Evolutionary conservation across 2,329 filamentous ascomycete species (phyloP).

Genomic region (Xylariaceae sp.): DNA sequence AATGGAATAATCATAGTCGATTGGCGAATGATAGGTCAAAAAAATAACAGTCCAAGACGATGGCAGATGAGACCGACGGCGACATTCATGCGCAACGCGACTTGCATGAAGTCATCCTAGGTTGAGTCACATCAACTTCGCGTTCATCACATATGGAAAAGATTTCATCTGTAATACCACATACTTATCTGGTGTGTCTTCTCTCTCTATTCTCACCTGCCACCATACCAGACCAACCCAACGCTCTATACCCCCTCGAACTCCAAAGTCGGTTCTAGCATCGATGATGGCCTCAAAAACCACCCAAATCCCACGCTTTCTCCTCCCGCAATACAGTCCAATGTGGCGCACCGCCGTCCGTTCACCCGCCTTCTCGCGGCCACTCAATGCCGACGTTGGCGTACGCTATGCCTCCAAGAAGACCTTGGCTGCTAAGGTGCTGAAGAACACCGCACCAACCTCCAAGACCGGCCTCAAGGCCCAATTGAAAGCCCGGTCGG

Average conservation of each 20-base stretch:
- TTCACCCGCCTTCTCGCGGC: constrained; percentile 24
- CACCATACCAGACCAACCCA: no score
- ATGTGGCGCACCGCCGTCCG: constrained; percentile 47
- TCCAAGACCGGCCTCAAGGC: constrained; percentile 10
- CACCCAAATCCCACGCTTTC: constrained; percentile 60
- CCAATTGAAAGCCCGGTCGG: constrained; percentile 18
- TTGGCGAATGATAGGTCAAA: constrained; percentile 6
- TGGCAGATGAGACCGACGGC: constrained; percentile 12
- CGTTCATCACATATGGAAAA: constrained; percentile 5
- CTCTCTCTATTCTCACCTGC: constrained; percentile 4
- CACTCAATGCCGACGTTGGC: constrained; percentile 25
- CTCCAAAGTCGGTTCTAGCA: neutral
- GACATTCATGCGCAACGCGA: constrained; percentile 19
- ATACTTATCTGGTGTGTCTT: neutral
- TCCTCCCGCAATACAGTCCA: constrained; percentile 59
- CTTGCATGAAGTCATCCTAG: neutral
- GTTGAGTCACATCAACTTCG: constrained; percentile 11
- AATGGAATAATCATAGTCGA: constrained; percentile 6
- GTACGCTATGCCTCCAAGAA: constrained; percentile 34
- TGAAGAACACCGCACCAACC: constrained; percentile 24
- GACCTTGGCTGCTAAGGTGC: constrained; percentile 21
- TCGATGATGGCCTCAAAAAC: constrained; percentile 42
- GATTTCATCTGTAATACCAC: constrained; percentile 2
- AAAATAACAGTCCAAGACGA: no score
- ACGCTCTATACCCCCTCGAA: no score